A percentile compares a stretch with the other conserved stretches of the same genome.
phyloP scores from a whole-genome alignment of 176 grass and related monocot species.

The Oryza glumipatula region DNA sequence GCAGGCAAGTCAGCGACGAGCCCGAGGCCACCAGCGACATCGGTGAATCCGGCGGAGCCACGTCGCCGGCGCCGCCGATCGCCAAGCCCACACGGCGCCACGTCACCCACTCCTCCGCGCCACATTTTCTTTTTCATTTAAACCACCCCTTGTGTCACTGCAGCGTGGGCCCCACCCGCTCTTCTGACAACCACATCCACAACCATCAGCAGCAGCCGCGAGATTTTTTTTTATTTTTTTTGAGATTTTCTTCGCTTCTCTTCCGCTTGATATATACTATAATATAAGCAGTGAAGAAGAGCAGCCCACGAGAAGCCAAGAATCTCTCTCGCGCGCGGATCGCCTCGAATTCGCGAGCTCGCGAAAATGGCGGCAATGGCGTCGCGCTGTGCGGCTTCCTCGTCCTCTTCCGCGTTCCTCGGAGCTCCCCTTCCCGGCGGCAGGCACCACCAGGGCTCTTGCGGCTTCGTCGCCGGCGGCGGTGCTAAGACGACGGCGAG shows the following conservation, averaged over 20 bases:
- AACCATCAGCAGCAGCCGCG: background rate
- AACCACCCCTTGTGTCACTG: too few species aligned
- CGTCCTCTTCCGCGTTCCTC: slow-evolving; percentile 14
- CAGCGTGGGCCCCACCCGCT: background rate
- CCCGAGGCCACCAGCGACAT: too few species aligned
- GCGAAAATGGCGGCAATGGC: slow-evolving; percentile 29
- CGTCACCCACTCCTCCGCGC: too few species aligned
- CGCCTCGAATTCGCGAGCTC: background rate
- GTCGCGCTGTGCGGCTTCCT: slow-evolving; percentile 19
- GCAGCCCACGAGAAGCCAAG: background rate
- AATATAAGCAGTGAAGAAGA: background rate
- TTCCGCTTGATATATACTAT: too few species aligned
- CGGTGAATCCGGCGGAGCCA: too few species aligned
- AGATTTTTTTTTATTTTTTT: too few species aligned
- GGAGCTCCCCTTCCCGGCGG: background rate
- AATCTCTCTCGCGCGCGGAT: background rate
- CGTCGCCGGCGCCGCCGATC: too few species aligned
- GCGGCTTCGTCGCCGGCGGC: slow-evolving; percentile 6
- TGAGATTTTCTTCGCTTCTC: too few species aligned
- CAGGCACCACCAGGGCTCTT: background rate
- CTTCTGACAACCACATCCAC: too few species aligned
- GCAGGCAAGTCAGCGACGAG: too few species aligned
- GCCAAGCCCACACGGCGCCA: too few species aligned
- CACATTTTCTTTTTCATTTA: too few species aligned
- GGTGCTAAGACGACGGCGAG: background rate